These are phyloP conservation scores for Suhomyces bokatorum DNA, from an alignment of 1,139 yeast genomes.

Conservation along the genomic window DNA sequence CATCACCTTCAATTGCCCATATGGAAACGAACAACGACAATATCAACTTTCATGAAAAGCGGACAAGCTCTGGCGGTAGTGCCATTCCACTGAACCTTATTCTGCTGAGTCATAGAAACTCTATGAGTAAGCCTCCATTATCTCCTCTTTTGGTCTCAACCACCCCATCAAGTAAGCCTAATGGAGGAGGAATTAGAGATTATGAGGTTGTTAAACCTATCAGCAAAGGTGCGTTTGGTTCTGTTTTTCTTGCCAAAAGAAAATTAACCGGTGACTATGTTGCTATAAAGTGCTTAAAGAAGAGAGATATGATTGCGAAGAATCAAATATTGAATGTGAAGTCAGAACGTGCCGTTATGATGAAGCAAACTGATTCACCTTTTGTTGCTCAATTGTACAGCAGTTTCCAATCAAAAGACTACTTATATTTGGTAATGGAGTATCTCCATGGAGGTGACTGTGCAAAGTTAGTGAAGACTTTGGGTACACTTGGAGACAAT, in stretches of 20 bases:
- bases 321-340: slow-evolving; percentile 94
- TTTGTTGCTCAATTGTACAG: slow-evolving; percentile 89
- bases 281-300: slow-evolving; percentile 91
- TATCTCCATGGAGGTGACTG: slow-evolving; percentile 95
- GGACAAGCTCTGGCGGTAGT: slow-evolving; percentile 20
- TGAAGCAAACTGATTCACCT: slow-evolving; percentile 93
- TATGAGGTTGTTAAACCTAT: slow-evolving; percentile 91
- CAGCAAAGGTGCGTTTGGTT: slow-evolving; percentile 96
- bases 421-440: slow-evolving; percentile 92
- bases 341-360: slow-evolving; percentile 95
- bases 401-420: slow-evolving; percentile 87
- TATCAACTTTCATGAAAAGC: slow-evolving; percentile 16
- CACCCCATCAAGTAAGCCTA: slow-evolving; percentile 47
- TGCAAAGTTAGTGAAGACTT: slow-evolving; percentile 77
- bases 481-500: slow-evolving; percentile 78
- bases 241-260: slow-evolving; percentile 83
- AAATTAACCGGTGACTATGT: slow-evolving; percentile 90
- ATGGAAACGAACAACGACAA: slow-evolving; percentile 14
- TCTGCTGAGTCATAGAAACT: slow-evolving; percentile 9
- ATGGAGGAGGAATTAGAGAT: slow-evolving; percentile 67
- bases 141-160: slow-evolving; percentile 79
- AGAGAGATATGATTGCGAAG: slow-evolving; percentile 94
- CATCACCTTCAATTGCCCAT: slow-evolving; percentile 40
- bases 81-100: slow-evolving; percentile 9
- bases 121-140: slow-evolving; percentile 57